Conservation (phyloP, 2,329 filamentous ascomycete genomes). For the Plenodomus biglobosus region DNA sequence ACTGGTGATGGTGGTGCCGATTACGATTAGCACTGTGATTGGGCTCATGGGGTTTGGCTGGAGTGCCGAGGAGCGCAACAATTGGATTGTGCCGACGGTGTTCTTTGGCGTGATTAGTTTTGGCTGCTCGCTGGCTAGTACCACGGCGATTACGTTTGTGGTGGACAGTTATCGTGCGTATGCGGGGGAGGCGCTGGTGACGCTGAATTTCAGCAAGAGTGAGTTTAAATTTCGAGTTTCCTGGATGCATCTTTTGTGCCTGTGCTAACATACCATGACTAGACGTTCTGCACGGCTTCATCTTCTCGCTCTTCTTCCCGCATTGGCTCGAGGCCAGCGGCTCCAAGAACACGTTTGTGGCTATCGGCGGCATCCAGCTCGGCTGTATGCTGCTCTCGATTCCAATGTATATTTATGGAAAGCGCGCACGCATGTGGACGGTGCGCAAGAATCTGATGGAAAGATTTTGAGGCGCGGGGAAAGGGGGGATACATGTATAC, state of each 20-base stretch:
- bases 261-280: slow-evolving; percentile 7
- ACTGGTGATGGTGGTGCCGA: slow-evolving; percentile 68
- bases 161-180: slow-evolving; percentile 93
- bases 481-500: no score
- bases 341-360: slow-evolving; percentile 75
- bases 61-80: slow-evolving; percentile 72
- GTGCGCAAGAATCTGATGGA: slow-evolving; percentile 84
- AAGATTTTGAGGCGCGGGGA: slow-evolving; percentile 63
- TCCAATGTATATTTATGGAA: slow-evolving; percentile 93
- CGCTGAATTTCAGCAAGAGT: slow-evolving; percentile 91
- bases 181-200: slow-evolving; percentile 90
- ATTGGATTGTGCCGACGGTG: slow-evolving; percentile 88
- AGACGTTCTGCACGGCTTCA: slow-evolving; percentile 82
- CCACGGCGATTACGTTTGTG: slow-evolving; percentile 89
- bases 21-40: slow-evolving; percentile 74
- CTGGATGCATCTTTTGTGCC: background rate
- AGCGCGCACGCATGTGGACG: slow-evolving; percentile 92
- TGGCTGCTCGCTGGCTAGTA: slow-evolving; percentile 85
- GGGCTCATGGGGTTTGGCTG: slow-evolving; percentile 97
- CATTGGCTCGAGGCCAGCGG: slow-evolving; percentile 76
- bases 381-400: slow-evolving; percentile 72
- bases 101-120: slow-evolving; percentile 94
- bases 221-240: slow-evolving; percentile 23
- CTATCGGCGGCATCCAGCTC: slow-evolving; percentile 83
- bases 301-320: slow-evolving; percentile 75